phyloP scores from a whole-genome alignment of 768 basidiomycete species.

The Termitomyces sp. region DNA sequence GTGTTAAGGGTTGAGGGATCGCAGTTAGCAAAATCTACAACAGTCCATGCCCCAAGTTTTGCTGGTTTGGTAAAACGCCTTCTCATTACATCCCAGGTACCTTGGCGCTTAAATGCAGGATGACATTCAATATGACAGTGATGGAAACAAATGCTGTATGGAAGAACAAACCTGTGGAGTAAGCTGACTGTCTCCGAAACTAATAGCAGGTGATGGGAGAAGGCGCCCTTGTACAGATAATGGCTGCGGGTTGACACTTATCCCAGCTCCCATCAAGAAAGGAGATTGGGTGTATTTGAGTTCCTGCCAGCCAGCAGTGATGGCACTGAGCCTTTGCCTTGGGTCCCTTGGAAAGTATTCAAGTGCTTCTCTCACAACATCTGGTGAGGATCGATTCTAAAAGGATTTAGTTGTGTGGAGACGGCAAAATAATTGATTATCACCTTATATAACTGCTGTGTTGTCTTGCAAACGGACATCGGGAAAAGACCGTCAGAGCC shows the following conservation, averaged over 20 bases:
- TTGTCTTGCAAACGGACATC: conserved; percentile 21
- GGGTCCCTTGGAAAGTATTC: conserved; percentile 25
- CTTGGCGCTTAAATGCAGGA: conserved; percentile 16
- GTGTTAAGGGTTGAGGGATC: conserved; percentile 8
- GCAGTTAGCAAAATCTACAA: conserved; percentile 23
- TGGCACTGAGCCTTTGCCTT: conserved; percentile 16
- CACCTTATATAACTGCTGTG: conserved; percentile 28
- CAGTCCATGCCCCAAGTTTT: conserved; percentile 15
- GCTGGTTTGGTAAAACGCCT: conserved; percentile 19
- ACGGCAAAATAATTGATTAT: neutral
- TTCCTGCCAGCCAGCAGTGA: conserved; percentile 25
- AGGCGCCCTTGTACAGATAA: conserved; percentile 32
- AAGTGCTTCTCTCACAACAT: conserved; percentile 27
- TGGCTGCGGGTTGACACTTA: conserved; percentile 28
- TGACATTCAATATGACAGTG: neutral
- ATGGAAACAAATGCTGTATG: neutral
- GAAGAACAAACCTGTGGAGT: conserved; percentile 11
- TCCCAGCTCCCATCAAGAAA: conserved; percentile 37
- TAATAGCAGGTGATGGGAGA: conserved; percentile 28
- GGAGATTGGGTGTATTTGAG: conserved; percentile 35
- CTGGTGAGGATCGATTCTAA: conserved; percentile 26
- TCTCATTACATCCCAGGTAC: conserved; percentile 30
- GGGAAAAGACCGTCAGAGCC: conserved; percentile 26
- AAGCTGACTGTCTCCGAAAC: conserved; percentile 19
- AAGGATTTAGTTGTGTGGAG: neutral